These are phyloP conservation scores for Microbotryum scabiosae DNA, from an alignment of 1,284 basidiomycete species.

Conservation along the genomic window DNA sequence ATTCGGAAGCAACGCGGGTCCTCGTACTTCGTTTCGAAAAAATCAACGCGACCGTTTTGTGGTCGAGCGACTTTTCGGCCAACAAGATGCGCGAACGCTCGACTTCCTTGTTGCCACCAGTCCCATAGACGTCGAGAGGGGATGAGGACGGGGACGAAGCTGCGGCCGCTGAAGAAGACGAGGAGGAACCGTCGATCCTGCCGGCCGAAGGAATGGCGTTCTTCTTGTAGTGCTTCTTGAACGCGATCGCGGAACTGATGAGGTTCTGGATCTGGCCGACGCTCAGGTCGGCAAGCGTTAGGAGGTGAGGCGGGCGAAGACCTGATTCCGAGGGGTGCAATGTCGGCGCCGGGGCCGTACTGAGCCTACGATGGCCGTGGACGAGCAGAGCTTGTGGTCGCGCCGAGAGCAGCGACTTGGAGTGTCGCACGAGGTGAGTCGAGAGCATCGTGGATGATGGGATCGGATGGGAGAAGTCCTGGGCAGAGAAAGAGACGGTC, in stretches of 20 bases:
- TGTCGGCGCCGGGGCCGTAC: slow-evolving; percentile 23
- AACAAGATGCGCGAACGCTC: background rate
- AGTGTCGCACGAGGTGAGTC: background rate
- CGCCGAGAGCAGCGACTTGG: background rate
- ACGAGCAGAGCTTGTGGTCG: background rate
- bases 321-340: slow-evolving; percentile 24
- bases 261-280: slow-evolving; percentile 53
- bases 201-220: slow-evolving; percentile 16
- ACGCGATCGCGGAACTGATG: slow-evolving; percentile 35
- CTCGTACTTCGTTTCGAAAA: slow-evolving; percentile 91
- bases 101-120: too few species aligned
- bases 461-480: background rate
- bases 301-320: slow-evolving; percentile 53
- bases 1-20: slow-evolving; percentile 83
- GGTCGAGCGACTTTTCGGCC: slow-evolving; percentile 41
- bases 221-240: slow-evolving; percentile 38
- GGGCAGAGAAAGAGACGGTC: too few species aligned
- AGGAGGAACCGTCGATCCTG: background rate
- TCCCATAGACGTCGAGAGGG: too few species aligned
- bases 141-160: too few species aligned
- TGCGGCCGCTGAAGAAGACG: too few species aligned
- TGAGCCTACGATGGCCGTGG: slow-evolving; percentile 2
- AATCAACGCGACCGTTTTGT: slow-evolving; percentile 76
- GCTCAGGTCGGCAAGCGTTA: slow-evolving; percentile 74
- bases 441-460: background rate